phyloP scores from a whole-genome alignment of 2,329 filamentous ascomycete genomes.

The Madurella fahalii region DNA sequence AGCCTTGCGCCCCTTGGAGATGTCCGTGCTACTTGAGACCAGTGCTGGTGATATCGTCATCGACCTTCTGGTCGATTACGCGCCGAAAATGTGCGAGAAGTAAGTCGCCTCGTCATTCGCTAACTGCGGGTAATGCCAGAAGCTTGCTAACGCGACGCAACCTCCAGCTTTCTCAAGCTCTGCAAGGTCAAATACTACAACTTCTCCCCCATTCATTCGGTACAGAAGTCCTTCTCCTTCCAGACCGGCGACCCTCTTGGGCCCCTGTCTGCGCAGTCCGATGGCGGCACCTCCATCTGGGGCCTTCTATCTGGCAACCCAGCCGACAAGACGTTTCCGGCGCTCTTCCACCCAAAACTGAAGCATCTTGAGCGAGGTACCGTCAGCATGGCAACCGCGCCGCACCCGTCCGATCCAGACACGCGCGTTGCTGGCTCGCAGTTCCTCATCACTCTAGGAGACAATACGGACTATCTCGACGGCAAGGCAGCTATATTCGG shows the following conservation, averaged over 20 bases:
- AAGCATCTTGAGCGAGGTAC: slow-evolving; percentile 88
- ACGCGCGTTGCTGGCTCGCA: slow-evolving; percentile 81
- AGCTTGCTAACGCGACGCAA: slow-evolving; percentile 46
- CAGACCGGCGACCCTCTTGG: slow-evolving; percentile 94
- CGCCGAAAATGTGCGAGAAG: slow-evolving; percentile 93
- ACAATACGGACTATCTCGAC: slow-evolving; percentile 85
- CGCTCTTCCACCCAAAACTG: slow-evolving; percentile 80
- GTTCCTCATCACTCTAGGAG: slow-evolving; percentile 87
- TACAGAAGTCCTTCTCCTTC: slow-evolving; percentile 94
- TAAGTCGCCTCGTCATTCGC: slow-evolving; percentile 45
- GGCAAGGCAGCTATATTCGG: slow-evolving; percentile 94
- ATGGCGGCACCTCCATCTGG: slow-evolving; percentile 94
- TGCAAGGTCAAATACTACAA: slow-evolving; percentile 99
- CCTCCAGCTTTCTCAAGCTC: slow-evolving; percentile 88
- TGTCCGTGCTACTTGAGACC: slow-evolving; percentile 94
- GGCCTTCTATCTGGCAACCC: slow-evolving; percentile 66
- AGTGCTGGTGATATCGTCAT: slow-evolving; percentile 92
- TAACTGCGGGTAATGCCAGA: slow-evolving; percentile 14
- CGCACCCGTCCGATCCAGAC: slow-evolving; percentile 71
- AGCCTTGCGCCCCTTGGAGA: slow-evolving; percentile 35
- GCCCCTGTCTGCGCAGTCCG: slow-evolving; percentile 75
- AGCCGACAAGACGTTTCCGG: slow-evolving; percentile 71
- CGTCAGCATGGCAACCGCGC: slow-evolving; percentile 95
- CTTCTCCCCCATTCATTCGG: slow-evolving; percentile 84
- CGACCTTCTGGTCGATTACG: slow-evolving; percentile 83